Conservation (phyloP, 805 yeast genomes). For the Priceomyces fermenticarens region DNA sequence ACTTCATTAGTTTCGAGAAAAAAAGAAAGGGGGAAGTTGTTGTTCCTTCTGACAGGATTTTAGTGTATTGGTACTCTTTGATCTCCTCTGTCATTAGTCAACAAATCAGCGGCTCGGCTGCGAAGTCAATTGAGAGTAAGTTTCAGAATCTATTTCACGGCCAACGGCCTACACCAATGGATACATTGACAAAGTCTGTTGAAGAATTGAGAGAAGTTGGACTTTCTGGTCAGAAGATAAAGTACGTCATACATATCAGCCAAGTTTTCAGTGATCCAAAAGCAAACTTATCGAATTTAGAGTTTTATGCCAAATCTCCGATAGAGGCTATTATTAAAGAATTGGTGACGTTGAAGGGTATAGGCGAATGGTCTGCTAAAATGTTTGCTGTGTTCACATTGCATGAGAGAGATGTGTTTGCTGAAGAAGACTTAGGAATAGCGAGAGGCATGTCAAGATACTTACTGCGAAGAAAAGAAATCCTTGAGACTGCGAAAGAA, state of each 20-base stretch:
- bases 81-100: conserved; percentile 56
- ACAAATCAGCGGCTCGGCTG: conserved; percentile 81
- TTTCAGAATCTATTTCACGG: conserved; percentile 33
- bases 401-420: conserved; percentile 65
- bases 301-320: conserved; percentile 33
- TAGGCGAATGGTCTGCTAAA: conserved; percentile 84
- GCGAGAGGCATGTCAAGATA: conserved; percentile 77
- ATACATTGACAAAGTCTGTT: conserved; percentile 35
- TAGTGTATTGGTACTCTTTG: conserved; percentile 34
- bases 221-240: conserved; percentile 62
- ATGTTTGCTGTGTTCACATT: conserved; percentile 80
- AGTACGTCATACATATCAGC: conserved; percentile 57
- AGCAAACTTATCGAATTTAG: conserved; percentile 26
- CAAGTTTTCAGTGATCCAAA: conserved; percentile 45
- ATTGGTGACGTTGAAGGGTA: conserved; percentile 59
- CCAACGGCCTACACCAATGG: conserved; percentile 51
- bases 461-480: conserved; percentile 49
- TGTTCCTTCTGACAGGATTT: conserved; percentile 16
- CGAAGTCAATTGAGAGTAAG: conserved; percentile 55
- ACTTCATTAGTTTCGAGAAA: conserved; percentile 18
- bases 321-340: conserved; percentile 48
- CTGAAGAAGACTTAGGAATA: conserved; percentile 78
- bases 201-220: conserved; percentile 64
- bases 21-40: conserved; percentile 3
- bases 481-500: conserved; percentile 42